phyloP scores from a whole-genome alignment of 1,284 basidiomycete species.

The Anthracocystis panici-leucophaei region DNA sequence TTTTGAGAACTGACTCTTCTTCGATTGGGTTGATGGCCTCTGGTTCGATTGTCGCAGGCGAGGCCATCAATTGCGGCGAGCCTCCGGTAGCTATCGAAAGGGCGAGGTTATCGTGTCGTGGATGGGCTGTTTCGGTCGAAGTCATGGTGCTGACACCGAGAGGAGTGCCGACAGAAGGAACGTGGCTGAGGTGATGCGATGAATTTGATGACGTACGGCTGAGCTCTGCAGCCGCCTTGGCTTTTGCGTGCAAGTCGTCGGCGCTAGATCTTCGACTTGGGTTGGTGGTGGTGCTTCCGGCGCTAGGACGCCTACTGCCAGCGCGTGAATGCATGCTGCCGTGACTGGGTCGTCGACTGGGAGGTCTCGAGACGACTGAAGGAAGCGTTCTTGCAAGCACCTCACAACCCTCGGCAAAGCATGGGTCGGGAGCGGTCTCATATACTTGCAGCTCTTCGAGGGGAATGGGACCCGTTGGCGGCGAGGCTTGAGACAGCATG shows the following conservation, averaged over 20 bases:
- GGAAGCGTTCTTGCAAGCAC: conserved; percentile 51
- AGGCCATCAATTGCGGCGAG: conserved; percentile 38
- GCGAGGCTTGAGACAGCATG: conserved; percentile 37
- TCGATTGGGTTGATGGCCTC: conserved; percentile 43
- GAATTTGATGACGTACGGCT: conserved; percentile 3
- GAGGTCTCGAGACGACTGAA: conserved; percentile 38
- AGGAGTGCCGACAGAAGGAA: conserved; percentile 40
- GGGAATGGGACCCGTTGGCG: conserved; percentile 40
- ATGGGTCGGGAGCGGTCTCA: conserved; percentile 52
- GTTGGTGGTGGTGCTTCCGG: conserved; percentile 24
- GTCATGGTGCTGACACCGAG: conserved; percentile 52
- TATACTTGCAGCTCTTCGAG: conserved; percentile 62
- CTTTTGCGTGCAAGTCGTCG: conserved; percentile 14
- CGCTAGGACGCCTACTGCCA: conserved; percentile 38
- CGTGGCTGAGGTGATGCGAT: conserved; percentile 28
- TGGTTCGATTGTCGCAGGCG: conserved; percentile 32
- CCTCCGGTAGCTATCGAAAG: conserved; percentile 18
- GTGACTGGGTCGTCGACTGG: conserved; percentile 37
- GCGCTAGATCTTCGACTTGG: conserved; percentile 33
- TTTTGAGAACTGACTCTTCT: conserved; percentile 34
- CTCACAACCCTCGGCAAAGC: conserved; percentile 52
- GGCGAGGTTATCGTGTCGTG: conserved; percentile 23
- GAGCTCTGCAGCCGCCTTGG: conserved; percentile 10
- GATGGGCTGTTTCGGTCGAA: conserved; percentile 21
- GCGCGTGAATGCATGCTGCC: conserved; percentile 30